A percentile compares a stretch with the other conserved stretches of the same genome.
phyloP scores from a whole-genome alignment of 352 stramenopile genomes.

The Sclerospora graminicola region DNA sequence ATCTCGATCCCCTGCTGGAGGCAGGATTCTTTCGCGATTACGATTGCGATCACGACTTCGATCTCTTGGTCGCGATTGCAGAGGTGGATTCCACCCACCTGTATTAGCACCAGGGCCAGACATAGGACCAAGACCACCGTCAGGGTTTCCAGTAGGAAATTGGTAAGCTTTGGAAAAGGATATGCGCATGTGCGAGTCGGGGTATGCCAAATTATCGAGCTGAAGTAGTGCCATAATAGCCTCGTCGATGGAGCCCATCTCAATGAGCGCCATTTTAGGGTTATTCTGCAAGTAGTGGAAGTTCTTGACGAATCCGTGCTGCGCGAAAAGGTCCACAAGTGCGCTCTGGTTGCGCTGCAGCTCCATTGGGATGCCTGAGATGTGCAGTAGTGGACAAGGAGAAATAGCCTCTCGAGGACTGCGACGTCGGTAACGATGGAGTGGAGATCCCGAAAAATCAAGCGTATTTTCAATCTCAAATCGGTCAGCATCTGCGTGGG shows the following conservation, averaged over 20 bases:
- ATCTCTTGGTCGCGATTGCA: slow-evolving; percentile 24
- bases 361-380: slow-evolving; percentile 62
- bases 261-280: slow-evolving; percentile 63
- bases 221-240: slow-evolving; percentile 58
- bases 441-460: slow-evolving; percentile 62
- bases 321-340: slow-evolving; percentile 53
- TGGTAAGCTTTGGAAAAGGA: slow-evolving; percentile 70
- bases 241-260: slow-evolving; percentile 69
- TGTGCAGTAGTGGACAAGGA: slow-evolving; percentile 50
- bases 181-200: slow-evolving; percentile 67
- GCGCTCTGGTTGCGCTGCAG: slow-evolving; percentile 53
- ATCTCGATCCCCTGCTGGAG: slow-evolving; percentile 17
- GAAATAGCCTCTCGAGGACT: slow-evolving; percentile 50
- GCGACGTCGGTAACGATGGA: slow-evolving; percentile 69
- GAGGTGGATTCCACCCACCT: slow-evolving; percentile 15
- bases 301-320: slow-evolving; percentile 62
- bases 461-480: slow-evolving; percentile 80
- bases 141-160: slow-evolving; percentile 11
- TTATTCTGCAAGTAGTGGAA: slow-evolving; percentile 72
- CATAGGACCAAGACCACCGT: slow-evolving; percentile 13
- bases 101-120: slow-evolving; percentile 16
- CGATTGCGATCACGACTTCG: slow-evolving; percentile 40
- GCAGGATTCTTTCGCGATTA: slow-evolving; percentile 22
- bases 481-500: slow-evolving; percentile 58
- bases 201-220: slow-evolving; percentile 62